These are phyloP conservation scores for Turritis glabra DNA, from an alignment of 345 rosid genomes.

Conservation along the genomic window DNA sequence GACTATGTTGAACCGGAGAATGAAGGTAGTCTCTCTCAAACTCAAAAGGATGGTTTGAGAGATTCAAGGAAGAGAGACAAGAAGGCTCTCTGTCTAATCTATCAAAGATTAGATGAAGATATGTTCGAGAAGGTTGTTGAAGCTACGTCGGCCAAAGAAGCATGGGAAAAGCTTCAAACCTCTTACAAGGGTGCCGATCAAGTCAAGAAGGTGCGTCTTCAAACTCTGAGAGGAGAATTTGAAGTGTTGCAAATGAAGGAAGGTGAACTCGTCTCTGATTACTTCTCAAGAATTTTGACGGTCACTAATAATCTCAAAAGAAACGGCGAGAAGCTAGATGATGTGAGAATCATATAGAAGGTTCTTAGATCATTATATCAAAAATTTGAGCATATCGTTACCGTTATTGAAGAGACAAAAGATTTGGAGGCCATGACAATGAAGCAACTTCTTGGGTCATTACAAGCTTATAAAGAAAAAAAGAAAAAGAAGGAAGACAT, in stretches of 20 bases:
- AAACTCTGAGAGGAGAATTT: slow-evolving; percentile 2
- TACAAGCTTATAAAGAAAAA: slow-evolving; percentile 9
- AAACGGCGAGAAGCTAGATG: neutral
- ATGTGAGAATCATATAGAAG: neutral
- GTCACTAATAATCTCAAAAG: neutral
- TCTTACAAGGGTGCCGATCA: neutral
- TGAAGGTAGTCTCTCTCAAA: no score
- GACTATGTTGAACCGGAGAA: no score
- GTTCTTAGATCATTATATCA: neutral
- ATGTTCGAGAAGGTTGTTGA: no score
- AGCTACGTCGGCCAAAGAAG: no score
- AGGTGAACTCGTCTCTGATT: neutral
- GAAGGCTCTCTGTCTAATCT: no score
- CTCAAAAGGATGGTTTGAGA: no score
- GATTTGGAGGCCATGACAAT: neutral
- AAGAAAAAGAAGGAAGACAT: neutral
- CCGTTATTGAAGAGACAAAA: neutral
- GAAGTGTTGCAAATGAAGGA: slow-evolving; percentile 4
- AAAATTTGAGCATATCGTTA: neutral
- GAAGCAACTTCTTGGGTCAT: neutral
- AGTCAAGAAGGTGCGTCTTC: slow-evolving; percentile 3
- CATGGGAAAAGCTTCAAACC: no score
- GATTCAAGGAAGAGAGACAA: no score
- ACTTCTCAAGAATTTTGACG: neutral
- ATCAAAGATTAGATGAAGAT: no score